Percentiles rank a stretch among this genome's conserved stretches.
Conservation (phyloP, 257 asterid genomes). For the Plectranthus barbatus region DNA sequence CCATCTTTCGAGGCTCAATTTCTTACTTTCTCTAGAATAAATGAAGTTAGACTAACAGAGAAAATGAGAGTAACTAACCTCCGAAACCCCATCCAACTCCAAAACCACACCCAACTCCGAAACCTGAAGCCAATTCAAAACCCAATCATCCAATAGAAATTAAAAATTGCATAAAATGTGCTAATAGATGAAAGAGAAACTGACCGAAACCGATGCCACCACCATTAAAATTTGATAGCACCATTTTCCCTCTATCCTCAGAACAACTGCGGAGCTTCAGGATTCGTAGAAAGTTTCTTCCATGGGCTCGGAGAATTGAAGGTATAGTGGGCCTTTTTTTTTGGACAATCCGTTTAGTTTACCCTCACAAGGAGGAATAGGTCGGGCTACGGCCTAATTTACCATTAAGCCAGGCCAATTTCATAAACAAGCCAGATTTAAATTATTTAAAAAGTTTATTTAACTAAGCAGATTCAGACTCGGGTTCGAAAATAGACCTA, state of each 20-base stretch:
- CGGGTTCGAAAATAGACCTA: too few species aligned
- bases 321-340: too few species aligned
- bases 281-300: background rate
- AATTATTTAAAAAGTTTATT: too few species aligned
- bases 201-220: conserved; percentile 74
- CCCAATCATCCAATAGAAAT: background rate
- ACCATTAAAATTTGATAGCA: conserved; percentile 59
- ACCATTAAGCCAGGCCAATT: too few species aligned
- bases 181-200: background rate
- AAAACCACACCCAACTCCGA: conserved; percentile 84
- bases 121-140: conserved; percentile 35
- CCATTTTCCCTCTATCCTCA: conserved; percentile 28
- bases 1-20: background rate
- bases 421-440: too few species aligned
- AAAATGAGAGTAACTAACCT: conserved; percentile 31
- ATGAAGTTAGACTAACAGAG: background rate
- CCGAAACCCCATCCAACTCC: conserved; percentile 96
- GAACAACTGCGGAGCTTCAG: background rate
- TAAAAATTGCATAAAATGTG: background rate
- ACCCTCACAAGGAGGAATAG: too few species aligned
- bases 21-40: background rate
- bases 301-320: background rate
- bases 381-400: too few species aligned
- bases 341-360: too few species aligned
- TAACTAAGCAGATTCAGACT: too few species aligned